Evolutionary conservation across 1,284 basidiomycete genomes (phyloP), one percentile per base, ranked within the genome.

Genomic region (Papiliotrema nemorosa): DNA sequence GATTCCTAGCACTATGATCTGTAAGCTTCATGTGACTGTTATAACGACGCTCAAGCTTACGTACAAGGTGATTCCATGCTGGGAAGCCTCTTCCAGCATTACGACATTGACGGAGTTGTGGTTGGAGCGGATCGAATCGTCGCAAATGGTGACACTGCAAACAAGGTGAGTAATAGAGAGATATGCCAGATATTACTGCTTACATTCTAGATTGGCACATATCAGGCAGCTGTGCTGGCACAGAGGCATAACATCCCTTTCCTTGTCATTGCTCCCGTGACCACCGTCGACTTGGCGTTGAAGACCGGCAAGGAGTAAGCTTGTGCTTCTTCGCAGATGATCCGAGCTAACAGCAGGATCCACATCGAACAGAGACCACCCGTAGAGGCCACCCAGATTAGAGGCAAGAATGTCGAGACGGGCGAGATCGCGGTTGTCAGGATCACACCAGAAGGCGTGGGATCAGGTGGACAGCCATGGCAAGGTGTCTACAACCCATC

Each of bases 1-100:
- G 34, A 86, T 91, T 14, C 87, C 88, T 0, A 86, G 85, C 13
- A 84, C 85, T n/a, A 93, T 94, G 90, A 84, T 94, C 47, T 92
- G 71, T 69, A 38, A 47, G 63, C 53, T 29, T 37, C 12, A 14
- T 6, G 14, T 24, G 5, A 21, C 24, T 38, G 37, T 0, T 13
- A 16, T 20, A 20, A n/a, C 1, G 14, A 29, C n/a, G 29, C 29
- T 31, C 7, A 7, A 14, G 14, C n/a, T 45, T 16, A 43, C 25
- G 10, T n/a, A 7, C 14, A 45, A 67, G 66, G 88, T 67, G 90
- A 96, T 67, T 92, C 88, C 36, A 93, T 93, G 86, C 87, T 94
- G 26, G 90, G 91, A 14, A 91, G 89, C 1, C 76, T 93, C 37
- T 88, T 96, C 77, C 89, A 91, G 67, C 85, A 89, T 69, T 79